Evolutionary conservation across 768 basidiomycete genomes (phyloP).

Genomic region (Galerina marginata): DNA sequence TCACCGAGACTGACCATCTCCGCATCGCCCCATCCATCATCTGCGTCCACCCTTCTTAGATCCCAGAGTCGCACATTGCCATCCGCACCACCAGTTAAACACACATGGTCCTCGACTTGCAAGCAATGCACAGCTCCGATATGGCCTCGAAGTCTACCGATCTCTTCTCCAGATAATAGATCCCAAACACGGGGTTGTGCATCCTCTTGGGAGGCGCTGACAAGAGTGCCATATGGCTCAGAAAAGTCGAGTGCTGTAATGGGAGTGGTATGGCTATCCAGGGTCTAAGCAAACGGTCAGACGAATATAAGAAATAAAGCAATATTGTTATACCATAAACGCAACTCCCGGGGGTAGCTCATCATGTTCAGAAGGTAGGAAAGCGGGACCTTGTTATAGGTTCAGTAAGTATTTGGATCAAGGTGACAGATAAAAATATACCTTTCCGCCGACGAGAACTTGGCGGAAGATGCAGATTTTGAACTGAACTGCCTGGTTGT

Average conservation of each 20-base stretch:
- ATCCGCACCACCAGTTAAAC: slow-evolving; percentile 90
- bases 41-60: slow-evolving; percentile 79
- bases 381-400: slow-evolving; percentile 74
- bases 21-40: slow-evolving; percentile 61
- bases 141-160: slow-evolving; percentile 86
- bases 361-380: slow-evolving; percentile 96
- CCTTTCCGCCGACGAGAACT: slow-evolving; percentile 78
- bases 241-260: slow-evolving; percentile 93
- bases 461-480: slow-evolving; percentile 51
- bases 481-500: slow-evolving; percentile 34
- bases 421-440: slow-evolving; percentile 24
- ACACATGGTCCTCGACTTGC: slow-evolving; percentile 91
- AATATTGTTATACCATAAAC: slow-evolving; percentile 77
- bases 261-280: slow-evolving; percentile 79
- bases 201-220: slow-evolving; percentile 87
- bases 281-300: slow-evolving; percentile 55
- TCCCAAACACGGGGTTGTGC: slow-evolving; percentile 94
- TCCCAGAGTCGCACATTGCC: slow-evolving; percentile 91
- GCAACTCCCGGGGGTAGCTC: slow-evolving; percentile 93
- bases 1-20: slow-evolving; percentile 66
- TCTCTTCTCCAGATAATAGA: slow-evolving; percentile 84
- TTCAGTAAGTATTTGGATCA: neutral
- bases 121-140: slow-evolving; percentile 82
- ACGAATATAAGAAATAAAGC: slow-evolving; percentile 5
- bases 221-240: slow-evolving; percentile 94